A percentile compares a stretch with the other conserved stretches of the same genome.
phyloP scores from a whole-genome alignment of 768 basidiomycete species.

The Xerocomus potaroensis region DNA sequence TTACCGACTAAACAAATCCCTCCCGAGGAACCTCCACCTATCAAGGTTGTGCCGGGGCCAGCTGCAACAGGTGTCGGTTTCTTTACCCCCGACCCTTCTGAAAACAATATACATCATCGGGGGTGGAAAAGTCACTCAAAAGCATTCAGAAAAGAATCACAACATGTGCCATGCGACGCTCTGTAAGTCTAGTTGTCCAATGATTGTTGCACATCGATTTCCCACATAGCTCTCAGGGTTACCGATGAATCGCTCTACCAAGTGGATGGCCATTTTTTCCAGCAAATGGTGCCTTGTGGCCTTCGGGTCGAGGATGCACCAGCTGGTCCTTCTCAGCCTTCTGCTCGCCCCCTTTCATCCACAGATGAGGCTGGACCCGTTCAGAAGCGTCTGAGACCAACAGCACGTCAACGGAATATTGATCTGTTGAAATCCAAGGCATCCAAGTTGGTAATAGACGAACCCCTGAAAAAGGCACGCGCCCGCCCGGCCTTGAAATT shows the following conservation, averaged over 20 bases:
- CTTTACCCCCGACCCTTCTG: slow-evolving; percentile 68
- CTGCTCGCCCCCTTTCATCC: slow-evolving; percentile 69
- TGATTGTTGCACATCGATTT: too few species aligned
- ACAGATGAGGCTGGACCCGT: slow-evolving; percentile 79
- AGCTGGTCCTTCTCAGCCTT: slow-evolving; percentile 42
- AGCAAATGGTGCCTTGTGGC: slow-evolving; percentile 39
- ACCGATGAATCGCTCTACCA: slow-evolving; percentile 54
- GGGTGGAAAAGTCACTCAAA: slow-evolving; percentile 49
- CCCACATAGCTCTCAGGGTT: slow-evolving; percentile 36
- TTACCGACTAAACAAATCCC: slow-evolving; percentile 50
- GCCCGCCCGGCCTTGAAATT: slow-evolving; percentile 82
- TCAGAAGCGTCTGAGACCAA: slow-evolving; percentile 69
- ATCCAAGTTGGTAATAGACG: slow-evolving; percentile 60
- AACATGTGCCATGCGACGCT: slow-evolving; percentile 54
- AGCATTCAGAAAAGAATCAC: slow-evolving; percentile 56
- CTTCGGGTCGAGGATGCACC: slow-evolving; percentile 40
- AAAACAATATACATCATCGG: slow-evolving; percentile 53
- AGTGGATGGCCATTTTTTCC: slow-evolving; percentile 55
- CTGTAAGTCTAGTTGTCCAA: slow-evolving; percentile 43
- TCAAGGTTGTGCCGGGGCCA: slow-evolving; percentile 38
- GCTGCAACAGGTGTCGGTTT: slow-evolving; percentile 65
- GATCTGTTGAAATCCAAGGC: slow-evolving; percentile 50
- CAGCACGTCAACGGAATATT: slow-evolving; percentile 49
- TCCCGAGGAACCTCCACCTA: slow-evolving; percentile 47
- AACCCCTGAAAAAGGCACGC: slow-evolving; percentile 87